Percentiles rank a stretch among this genome's conserved stretches.
These are phyloP conservation scores for Aspergillus haitiensis DNA, from an alignment of 495 filamentous ascomycete genomes.

Conservation along the genomic window DNA sequence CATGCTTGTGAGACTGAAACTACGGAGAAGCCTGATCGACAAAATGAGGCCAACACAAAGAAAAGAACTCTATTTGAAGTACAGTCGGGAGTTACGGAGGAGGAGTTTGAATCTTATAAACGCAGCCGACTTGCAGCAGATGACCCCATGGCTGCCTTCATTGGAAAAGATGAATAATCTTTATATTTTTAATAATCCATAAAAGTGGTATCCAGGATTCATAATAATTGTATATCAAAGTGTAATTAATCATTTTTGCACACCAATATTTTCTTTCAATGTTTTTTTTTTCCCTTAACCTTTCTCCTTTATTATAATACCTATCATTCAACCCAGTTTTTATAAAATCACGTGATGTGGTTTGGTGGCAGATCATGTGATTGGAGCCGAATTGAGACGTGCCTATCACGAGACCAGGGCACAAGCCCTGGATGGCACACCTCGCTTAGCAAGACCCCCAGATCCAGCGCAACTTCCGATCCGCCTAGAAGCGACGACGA, in stretches of 20 bases:
- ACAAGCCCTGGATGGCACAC: constrained; percentile 41
- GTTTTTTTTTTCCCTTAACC: too few relatives aligned
- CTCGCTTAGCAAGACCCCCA: constrained; percentile 44
- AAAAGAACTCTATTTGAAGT: constrained; percentile 76
- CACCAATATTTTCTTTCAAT: background rate
- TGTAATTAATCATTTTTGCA: background rate
- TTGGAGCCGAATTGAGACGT: background rate
- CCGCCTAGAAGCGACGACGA: constrained; percentile 50
- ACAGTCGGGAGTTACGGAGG: constrained; percentile 69
- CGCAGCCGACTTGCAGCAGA: constrained; percentile 64
- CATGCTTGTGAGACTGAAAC: constrained; percentile 32
- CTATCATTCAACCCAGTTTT: too few relatives aligned
- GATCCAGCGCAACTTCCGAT: constrained; percentile 44
- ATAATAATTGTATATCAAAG: background rate
- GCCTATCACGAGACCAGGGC: constrained; percentile 37
- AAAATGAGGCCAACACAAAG: constrained; percentile 44
- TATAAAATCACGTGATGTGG: background rate
- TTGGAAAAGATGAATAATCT: constrained; percentile 54
- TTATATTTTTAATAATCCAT: constrained; percentile 23
- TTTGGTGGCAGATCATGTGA: constrained; percentile 16
- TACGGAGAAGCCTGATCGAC: constrained; percentile 28
- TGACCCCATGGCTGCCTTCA: constrained; percentile 83
- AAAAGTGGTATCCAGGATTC: background rate
- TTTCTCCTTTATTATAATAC: too few relatives aligned
- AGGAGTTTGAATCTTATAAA: constrained; percentile 80